Percentiles rank a stretch among this genome's conserved stretches.
phyloP scores from a whole-genome alignment of 352 stramenopile species.

The Phytophthora boehmeriae region DNA sequence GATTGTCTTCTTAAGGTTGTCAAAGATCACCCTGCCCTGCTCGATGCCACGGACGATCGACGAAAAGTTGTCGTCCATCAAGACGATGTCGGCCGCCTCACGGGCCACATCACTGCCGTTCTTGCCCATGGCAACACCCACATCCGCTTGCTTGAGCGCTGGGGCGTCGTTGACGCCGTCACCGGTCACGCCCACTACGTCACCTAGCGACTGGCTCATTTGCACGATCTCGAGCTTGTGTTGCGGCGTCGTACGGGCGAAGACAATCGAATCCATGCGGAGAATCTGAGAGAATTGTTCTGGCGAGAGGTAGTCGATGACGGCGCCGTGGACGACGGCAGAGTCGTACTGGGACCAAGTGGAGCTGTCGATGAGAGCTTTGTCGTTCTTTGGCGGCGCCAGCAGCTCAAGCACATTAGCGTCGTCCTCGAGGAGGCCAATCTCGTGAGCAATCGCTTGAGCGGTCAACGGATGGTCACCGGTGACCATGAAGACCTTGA shows the following conservation, averaged over 20 bases:
- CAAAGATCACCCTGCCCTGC: constrained; percentile 63
- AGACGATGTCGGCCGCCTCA: constrained; percentile 93
- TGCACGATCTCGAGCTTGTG: constrained; percentile 39
- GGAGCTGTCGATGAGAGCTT: too few relatives aligned
- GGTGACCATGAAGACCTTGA: constrained; percentile 91
- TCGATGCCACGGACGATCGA: constrained; percentile 90
- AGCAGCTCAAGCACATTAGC: too few relatives aligned
- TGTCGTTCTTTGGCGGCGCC: too few relatives aligned
- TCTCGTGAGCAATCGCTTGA: constrained; percentile 74
- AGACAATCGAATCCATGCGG: constrained; percentile 86
- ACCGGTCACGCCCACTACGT: constrained; percentile 83
- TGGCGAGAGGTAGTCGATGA: constrained; percentile 30
- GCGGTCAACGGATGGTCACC: constrained; percentile 85
- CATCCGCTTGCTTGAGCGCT: constrained; percentile 85
- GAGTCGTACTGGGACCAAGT: constrained; percentile 37
- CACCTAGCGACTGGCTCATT: constrained; percentile 26
- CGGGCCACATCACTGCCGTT: constrained; percentile 93
- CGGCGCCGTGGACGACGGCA: constrained; percentile 54
- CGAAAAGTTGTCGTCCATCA: constrained; percentile 96
- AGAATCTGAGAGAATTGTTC: constrained; percentile 34
- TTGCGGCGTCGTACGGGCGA: constrained; percentile 87
- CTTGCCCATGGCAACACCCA: constrained; percentile 97
- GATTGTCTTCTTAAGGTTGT: constrained; percentile 95
- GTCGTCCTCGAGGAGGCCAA: constrained; percentile 67
- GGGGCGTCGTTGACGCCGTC: constrained; percentile 73